These are phyloP conservation scores for Sclerotinia trifoliorum DNA, from an alignment of 2,329 filamentous ascomycete genomes.

Conservation along the genomic window DNA sequence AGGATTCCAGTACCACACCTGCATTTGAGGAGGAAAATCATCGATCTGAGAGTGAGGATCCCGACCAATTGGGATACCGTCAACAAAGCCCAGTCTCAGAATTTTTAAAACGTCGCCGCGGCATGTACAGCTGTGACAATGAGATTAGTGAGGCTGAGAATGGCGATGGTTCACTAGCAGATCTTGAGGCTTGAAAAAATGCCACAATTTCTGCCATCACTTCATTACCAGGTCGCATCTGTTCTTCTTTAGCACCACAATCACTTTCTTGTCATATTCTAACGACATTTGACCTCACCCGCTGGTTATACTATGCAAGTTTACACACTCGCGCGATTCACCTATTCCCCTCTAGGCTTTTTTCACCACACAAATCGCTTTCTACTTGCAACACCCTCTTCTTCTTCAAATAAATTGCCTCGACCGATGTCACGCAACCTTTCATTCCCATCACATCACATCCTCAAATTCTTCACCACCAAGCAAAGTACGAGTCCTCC, in stretches of 20 bases:
- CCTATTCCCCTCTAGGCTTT: neutral
- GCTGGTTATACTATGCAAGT: neutral
- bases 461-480: neutral
- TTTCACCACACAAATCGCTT: neutral
- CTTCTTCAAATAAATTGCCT: neutral
- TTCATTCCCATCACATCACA: neutral
- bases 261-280: neutral
- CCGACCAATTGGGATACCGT: neutral
- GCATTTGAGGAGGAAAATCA: neutral
- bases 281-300: neutral
- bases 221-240: neutral
- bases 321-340: neutral
- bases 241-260: neutral
- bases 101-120: neutral
- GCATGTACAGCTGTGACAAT: rapidly evolving
- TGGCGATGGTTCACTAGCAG: neutral
- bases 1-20: no score
- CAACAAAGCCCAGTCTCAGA: neutral
- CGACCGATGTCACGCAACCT: neutral
- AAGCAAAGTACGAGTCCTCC: neutral
- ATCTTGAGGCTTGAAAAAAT: no score
- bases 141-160: neutral
- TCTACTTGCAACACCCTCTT: neutral
- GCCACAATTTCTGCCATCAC: neutral
- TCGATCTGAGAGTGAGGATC: neutral